Evolutionary conservation across 2,329 filamentous ascomycete species (phyloP), one percentile per base, ranked within the genome.

Genomic region (Trichophyton benhamiae): DNA sequence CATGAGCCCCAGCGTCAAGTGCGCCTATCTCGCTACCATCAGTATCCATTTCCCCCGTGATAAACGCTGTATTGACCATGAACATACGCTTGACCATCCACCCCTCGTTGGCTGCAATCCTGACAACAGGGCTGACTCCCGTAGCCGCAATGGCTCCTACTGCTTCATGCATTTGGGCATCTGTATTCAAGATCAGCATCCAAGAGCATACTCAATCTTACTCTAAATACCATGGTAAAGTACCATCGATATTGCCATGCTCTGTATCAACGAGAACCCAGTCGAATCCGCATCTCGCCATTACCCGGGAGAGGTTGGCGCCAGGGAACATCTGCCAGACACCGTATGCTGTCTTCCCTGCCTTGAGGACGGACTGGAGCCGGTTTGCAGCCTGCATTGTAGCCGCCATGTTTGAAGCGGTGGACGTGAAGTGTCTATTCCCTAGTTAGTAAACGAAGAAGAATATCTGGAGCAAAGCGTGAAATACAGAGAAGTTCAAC

Each of bases 21-120:
- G 82, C 82, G 58, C 77, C 76, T 78, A 61, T 59, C 6, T 60
- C 15, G 8, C 8, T 3, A 15, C 30, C 59, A 57, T 59, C 20
- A 52, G 7, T 22, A 27, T 13, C 8, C 9, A 11, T 11, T 38
- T 13, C 30, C 8, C 8, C 33, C 33, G 9, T 13, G 8, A 1
- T 38, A 38, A 38, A 13, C 27, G 33, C 11, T 13, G 33, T 13
- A 38, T 9, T 38, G 1, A 38, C 3, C 9, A 38, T 38, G 33
- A 38, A 38, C 72, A 62, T 69, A 77, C 82, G 74, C 68, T 85
- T 84, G 62, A 84, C 80, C 81, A 83, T 83, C 82, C 81, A 84
- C 57, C 78, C 75, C 71, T 84, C 80, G 61, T 82, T 82, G 27
- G 80, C 80, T 13, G 80, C 76, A 48, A 84, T 79, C 59, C 73